Base-by-base conservation (phyloP, 805 yeast species). In the Candida morakotiae region DNA sequence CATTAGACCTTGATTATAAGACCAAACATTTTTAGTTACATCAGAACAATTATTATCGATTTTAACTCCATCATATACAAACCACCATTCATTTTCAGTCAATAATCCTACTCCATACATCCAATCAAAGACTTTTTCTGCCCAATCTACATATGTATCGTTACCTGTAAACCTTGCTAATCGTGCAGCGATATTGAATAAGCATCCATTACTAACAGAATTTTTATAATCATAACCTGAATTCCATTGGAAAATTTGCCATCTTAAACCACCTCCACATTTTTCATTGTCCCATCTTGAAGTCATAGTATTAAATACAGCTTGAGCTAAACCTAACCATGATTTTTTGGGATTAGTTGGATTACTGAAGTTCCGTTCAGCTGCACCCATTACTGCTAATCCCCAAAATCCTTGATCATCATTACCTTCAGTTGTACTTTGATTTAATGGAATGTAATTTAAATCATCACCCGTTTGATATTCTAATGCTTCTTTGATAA, bases 381-480 rank as follows among this genome's bases (percentile, higher is more conserved):
- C 93, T 1, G 97, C 97, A 20, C 78, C 81, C 83, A 91, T 87
- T 4, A 80, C 94, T 1, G 95, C 83, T 42, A 91, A 69, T 3
- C 96, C 98, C 98, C 98, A 91, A 58, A 91, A 87, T 2, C 87
- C 96, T 66, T 91, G 98, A 68, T 91, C 98, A 71, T 91, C 98
- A 56, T 91, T 91, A 53, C 98, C 98, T 63, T 91, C 97, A 2
- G 95, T 85, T 25, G 88, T 79, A 8, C 89, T 77, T 62, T 89
- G 96, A 59, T 87, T 87, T 42, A 78, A 64, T 3, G 97, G 96
- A 60, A 91, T 80, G 60, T 80, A 93, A 62, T 91, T 82, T 64
- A 77, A 67, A 55, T 80, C 71, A 9, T 74, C 75, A 42, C 53
- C 78, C 6, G 77, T 76, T 61, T 91, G 98, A 52, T 77, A 79